Evolutionary conservation across 129 eudicot genomes (phyloP).

Genomic region (Deinandra increscens): DNA sequence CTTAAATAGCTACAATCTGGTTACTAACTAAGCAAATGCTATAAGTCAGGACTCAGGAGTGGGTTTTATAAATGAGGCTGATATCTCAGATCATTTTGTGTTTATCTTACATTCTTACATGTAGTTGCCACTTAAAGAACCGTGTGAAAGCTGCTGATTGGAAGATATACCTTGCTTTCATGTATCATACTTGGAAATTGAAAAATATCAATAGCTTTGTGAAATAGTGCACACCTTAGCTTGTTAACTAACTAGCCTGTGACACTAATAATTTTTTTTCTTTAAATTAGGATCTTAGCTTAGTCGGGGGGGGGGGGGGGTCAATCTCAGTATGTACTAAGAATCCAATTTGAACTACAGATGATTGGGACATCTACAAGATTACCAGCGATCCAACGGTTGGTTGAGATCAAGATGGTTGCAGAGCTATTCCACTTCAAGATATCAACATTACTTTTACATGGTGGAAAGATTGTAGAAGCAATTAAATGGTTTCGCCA

Average conservation of each 20-base stretch:
- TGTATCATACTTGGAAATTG: not conserved
- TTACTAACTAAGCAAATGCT: not conserved
- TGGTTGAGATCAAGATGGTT: slow-evolving; percentile 79
- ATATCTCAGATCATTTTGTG: not conserved
- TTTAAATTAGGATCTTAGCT: not conserved
- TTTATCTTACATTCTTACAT: slow-evolving; percentile 8
- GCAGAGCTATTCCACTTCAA: slow-evolving; percentile 89
- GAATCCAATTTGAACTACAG: slow-evolving; percentile 40
- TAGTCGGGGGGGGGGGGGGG: too few species aligned
- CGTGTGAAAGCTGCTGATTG: not conserved
- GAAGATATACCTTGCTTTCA: slow-evolving; percentile 1
- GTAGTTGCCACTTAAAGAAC: not conserved
- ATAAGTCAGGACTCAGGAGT: not conserved
- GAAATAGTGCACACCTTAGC: slow-evolving; percentile 10
- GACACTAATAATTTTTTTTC: not conserved
- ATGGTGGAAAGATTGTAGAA: slow-evolving; percentile 82
- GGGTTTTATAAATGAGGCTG: not conserved
- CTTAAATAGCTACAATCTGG: not conserved
- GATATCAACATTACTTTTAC: slow-evolving; percentile 83
- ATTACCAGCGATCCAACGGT: slow-evolving; percentile 83
- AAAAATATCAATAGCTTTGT: slow-evolving; percentile 3
- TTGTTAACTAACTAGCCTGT: not conserved
- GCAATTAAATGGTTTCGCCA: slow-evolving; percentile 88
- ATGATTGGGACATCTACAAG: slow-evolving; percentile 89
- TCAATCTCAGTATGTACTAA: slow-evolving; percentile 13